Evolutionary conservation across 2,329 filamentous ascomycete genomes (phyloP), one percentile per base, ranked within the genome.

Genomic region (Elsinoe arachidis): DNA sequence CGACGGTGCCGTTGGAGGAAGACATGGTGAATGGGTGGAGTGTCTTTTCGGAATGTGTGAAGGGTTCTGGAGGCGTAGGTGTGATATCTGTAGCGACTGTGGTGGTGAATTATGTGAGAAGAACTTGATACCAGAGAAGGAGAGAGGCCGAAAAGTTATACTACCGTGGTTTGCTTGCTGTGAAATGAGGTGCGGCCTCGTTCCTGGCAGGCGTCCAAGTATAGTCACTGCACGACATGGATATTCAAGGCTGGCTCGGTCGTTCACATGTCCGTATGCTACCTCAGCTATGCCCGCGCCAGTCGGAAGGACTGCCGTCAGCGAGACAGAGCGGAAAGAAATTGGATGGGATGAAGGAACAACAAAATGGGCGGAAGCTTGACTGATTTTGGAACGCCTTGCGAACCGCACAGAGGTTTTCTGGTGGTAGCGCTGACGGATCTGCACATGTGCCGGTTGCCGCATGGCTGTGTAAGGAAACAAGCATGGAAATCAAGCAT

Each of bases 281-380:
- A 17, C 33, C 3, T 23, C 9, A 35, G 5, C 26, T 30, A 53
- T 34, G 17, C 38, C 49, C 49, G 49, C 49, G 17, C 49, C 49
- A 53, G 49, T 53, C 49, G 49, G 49, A 39, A 15, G 6, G 11
- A 10, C 10, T 35, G 15, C 49, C 49, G 49, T 14, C n/a, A 14
- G n/a, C 15, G 3, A 10, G 26, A 53, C 15, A 23, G 33, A 35
- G 7, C 14, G 33, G 10, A 35, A 9, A 21, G 49, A 53, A 53
- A 53, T 53, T 53, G 49, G 35, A 38, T 53, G 33, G 14, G 49
- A 35, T 34, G 14, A 11, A 34, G 34, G 17, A 53, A 15, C 17
- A 39, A 39, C 9, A 39, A 39, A 53, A 33, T 19, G n/a, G 26
- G 26, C 47, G 47, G 30, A 52, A 52, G 47, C 47, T 53, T 39